Base-by-base conservation (phyloP, 1,139 yeast species). In the Geotrichum restrictum region DNA sequence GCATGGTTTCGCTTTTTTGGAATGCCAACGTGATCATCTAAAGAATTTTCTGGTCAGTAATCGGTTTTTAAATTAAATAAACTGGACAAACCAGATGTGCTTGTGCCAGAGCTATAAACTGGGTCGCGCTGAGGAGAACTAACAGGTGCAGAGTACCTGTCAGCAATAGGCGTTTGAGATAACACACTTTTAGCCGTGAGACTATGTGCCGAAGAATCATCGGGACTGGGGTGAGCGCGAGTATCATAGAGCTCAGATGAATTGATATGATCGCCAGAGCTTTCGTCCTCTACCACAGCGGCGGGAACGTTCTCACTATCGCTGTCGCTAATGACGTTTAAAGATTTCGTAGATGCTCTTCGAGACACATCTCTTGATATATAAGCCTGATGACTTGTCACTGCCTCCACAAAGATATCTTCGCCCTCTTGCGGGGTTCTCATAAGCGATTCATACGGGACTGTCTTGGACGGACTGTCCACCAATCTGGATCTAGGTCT, bases 121-220 rank as follows among this genome's bases (percentile, higher is more conserved):
- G 10, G n/a, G 10, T 22, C 21, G 18, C 22, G 3, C 19, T 21
- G 41, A 10, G 45, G 34, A 6, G 48, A 34, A 19, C 22, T 43
- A 13, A 14, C 16, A 13, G 41, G 13, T n/a, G 41, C 45, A 19
- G 53, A 41, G 34, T 46, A 54, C n/a, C 44, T 44, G 32, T 54
- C 55, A 7, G 57, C 57, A 41, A 54, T 52, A 5, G 57, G 57
- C 1, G 57, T 54, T 34, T 42, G 51, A 8, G 45, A 41, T 32
- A 49, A 43, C 11, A 33, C 33, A 31, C 50, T 53, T 11, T 39
- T 48, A 19, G 18, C 32, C 22, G 14, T 31, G 7, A 27, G 19
- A 27, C 52, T 42, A 2, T 31, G 41, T 14, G 7, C 18, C 13
- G 45, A 37, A 13, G 34, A 24, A 6, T 11, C 29, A 24, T 24